Percentiles rank a stretch among this genome's conserved stretches.
Evolutionary conservation across 1,284 basidiomycete species (phyloP).

Genomic region (Sanguinoderma infundibulare): DNA sequence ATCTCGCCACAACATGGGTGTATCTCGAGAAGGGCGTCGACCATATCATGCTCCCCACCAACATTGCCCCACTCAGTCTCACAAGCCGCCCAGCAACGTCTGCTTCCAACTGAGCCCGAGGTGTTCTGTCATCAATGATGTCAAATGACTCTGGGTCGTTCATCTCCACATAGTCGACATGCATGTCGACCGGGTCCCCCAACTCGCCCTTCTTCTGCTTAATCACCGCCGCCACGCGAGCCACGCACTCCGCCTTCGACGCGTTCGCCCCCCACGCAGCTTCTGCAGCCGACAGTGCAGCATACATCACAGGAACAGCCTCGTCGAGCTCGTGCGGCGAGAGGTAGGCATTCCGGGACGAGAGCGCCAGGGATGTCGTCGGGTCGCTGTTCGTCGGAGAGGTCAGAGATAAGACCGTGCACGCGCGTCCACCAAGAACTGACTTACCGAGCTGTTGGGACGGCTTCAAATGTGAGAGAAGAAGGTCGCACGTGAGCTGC

Average conservation of each 20-base stretch:
- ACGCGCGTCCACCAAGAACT: conserved; percentile 28
- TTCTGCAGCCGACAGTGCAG: conserved; percentile 67
- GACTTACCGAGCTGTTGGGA: conserved; percentile 77
- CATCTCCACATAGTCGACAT: conserved; percentile 87
- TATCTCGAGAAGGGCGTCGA: too few species aligned
- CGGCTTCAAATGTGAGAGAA: conserved; percentile 76
- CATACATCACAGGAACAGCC: conserved; percentile 73
- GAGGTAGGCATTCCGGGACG: conserved; percentile 91
- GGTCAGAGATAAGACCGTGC: background rate
- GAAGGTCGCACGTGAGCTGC: conserved; percentile 83
- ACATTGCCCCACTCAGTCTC: conserved; percentile 88
- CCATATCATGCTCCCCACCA: conserved; percentile 86
- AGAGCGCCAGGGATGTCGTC: conserved; percentile 76
- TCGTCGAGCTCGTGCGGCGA: conserved; percentile 62
- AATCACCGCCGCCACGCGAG: conserved; percentile 47
- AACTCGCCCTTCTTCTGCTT: conserved; percentile 29
- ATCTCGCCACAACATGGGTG: too few species aligned
- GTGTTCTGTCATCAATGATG: conserved; percentile 44
- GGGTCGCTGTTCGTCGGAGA: conserved; percentile 42
- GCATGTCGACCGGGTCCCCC: conserved; percentile 56
- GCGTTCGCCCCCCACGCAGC: conserved; percentile 54
- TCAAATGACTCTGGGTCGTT: conserved; percentile 84
- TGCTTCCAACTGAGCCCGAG: conserved; percentile 33
- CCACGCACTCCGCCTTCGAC: conserved; percentile 60
- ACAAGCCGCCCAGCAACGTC: conserved; percentile 47